phyloP scores from a whole-genome alignment of 495 filamentous ascomycete species.

The Aspergillus kassunensis region DNA sequence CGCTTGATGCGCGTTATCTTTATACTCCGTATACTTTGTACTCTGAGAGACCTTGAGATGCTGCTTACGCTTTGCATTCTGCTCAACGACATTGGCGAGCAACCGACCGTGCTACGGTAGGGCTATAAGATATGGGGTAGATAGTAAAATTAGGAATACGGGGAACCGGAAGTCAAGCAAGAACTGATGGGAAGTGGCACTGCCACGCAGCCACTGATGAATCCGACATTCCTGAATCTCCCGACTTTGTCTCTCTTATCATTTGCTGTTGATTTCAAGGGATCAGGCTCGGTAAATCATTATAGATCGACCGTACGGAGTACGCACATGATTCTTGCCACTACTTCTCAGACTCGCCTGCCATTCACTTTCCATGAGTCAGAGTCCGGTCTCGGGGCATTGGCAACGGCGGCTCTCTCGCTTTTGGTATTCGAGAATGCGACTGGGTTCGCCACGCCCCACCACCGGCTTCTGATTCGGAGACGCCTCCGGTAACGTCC shows the following conservation, averaged over 20 bases:
- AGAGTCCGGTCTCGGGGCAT: constrained; percentile 5
- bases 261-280: no score
- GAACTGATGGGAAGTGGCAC: no score
- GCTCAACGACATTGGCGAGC: neutral
- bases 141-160: neutral
- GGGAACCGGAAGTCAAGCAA: constrained; percentile 1
- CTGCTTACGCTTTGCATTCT: neutral
- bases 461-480: constrained; percentile 9
- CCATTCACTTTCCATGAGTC: neutral
- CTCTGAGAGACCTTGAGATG: neutral
- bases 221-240: constrained; percentile 30
- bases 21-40: neutral
- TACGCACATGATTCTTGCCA: constrained; percentile 3
- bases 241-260: constrained; percentile 26
- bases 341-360: constrained; percentile 26
- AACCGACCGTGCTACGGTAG: neutral
- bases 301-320: constrained; percentile 8
- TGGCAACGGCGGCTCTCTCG: constrained; percentile 3
- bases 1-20: no score
- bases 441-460: constrained; percentile 32
- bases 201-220: constrained; percentile 28
- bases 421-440: constrained; percentile 27
- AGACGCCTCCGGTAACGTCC: constrained; percentile 3
- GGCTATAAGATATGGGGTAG: neutral
- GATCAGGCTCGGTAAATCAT: neutral